Conservation (phyloP, 371 early-diverging fungal species). For the Funneliformis caledonium region DNA sequence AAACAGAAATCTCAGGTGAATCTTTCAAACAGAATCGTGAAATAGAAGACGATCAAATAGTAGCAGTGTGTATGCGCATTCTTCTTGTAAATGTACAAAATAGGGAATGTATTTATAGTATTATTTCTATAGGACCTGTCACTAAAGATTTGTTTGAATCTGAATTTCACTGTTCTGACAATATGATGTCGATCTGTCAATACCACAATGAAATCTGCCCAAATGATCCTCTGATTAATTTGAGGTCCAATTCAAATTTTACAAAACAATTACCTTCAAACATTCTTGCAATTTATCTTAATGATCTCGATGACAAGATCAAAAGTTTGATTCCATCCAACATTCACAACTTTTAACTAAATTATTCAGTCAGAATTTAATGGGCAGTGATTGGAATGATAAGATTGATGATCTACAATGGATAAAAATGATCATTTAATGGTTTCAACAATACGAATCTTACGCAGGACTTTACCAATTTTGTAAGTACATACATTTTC, state of each 20-base stretch:
- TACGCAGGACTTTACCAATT: slow-evolving; percentile 18
- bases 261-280: slow-evolving; percentile 1
- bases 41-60: too few species aligned
- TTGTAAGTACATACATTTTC: slow-evolving; percentile 37
- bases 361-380: slow-evolving; percentile 22
- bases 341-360: slow-evolving; percentile 12
- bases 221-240: slow-evolving; percentile 9
- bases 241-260: slow-evolving; percentile 28
- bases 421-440: slow-evolving; percentile 20
- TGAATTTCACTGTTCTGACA: neutral
- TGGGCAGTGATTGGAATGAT: slow-evolving; percentile 6
- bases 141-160: neutral
- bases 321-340: slow-evolving; percentile 21
- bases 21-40: too few species aligned
- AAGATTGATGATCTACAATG: slow-evolving; percentile 31
- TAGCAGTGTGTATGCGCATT: too few species aligned
- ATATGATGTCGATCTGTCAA: slow-evolving; percentile 35
- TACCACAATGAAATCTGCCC: neutral
- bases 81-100: neutral
- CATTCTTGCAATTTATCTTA: slow-evolving; percentile 1
- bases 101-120: neutral
- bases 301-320: slow-evolving; percentile 28
- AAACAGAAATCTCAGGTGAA: too few species aligned
- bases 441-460: slow-evolving; percentile 14
- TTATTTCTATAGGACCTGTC: slow-evolving; percentile 6